Base-by-base conservation (phyloP, 805 yeast species). In the Candida manassasensis region DNA sequence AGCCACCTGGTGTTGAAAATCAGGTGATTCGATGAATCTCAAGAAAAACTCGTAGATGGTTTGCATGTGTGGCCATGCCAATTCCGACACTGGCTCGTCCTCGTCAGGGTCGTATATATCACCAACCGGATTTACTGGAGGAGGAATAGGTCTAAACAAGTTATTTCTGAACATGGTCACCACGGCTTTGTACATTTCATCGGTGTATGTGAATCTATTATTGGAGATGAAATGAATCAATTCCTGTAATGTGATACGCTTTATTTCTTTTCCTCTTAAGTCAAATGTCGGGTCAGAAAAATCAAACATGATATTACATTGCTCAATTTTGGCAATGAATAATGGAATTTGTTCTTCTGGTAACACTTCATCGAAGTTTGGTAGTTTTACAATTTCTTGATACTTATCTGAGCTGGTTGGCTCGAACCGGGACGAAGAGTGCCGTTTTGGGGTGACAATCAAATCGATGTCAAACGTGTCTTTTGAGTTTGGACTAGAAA, bases 61-160 rank as follows among this genome's bases (percentile, higher is more conserved):
- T 61, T 87, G 95, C 97, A 93, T 93, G 58, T 93, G 98, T 9
- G 97, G 96, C 98, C 98, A 93, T 7, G 97, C 89, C 44, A 90
- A 77, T 57, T 93, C 97, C 49, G 80, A 79, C 25, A 93, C 95
- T 3, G 97, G 97, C 61, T 93, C 98, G 65, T 93, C 98, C 63
- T 93, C 98, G 62, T 93, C 98, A 1, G 98, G 98, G 52, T 93
- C 98, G 59, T 76, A 93, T 26, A 90, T 76, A 45, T 93, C 98
- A 25, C 98, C 98, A 30, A 89, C 75, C 4, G 97, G 97, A 57
- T 93, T 93, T 24, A 89, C 96, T 1, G 97, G 97, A 1, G 98
- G 98, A 3, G 98, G 97, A 32, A 93, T 87, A 21, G 97, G 96
- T 53, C 98, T 77, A 61, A 93, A 89, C 37, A 93, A 71, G 61